Conservation (phyloP, 805 yeast species). For the Candida caryicola region DNA sequence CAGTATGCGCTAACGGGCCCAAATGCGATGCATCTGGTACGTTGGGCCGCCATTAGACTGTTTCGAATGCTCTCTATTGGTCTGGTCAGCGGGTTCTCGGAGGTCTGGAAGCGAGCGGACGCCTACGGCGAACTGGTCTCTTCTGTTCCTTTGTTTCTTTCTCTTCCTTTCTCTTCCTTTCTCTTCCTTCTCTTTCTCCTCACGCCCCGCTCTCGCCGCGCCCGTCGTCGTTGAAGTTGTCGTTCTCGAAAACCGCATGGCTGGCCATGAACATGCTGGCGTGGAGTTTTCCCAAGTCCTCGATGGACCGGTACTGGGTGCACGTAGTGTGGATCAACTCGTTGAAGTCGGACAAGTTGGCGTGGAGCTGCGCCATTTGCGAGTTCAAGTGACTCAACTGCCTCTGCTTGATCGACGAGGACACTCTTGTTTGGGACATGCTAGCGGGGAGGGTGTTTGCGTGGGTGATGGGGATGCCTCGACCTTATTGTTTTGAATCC, state of each 20-base stretch:
- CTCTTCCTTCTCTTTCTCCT: too few relatives aligned
- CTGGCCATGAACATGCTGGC: conserved; percentile 50
- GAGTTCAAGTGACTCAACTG: conserved; percentile 51
- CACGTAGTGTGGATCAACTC: conserved; percentile 48
- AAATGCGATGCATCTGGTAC: too few relatives aligned
- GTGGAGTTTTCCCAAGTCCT: conserved; percentile 54
- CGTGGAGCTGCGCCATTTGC: conserved; percentile 54
- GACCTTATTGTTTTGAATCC: not conserved
- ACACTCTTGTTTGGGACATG: conserved; percentile 4
- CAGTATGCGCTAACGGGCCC: too few relatives aligned
- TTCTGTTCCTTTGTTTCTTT: too few relatives aligned
- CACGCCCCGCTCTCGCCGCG: not conserved
- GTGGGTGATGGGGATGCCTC: not conserved
- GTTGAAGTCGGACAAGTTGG: conserved; percentile 53
- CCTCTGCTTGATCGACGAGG: conserved; percentile 28
- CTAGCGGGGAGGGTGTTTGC: not conserved
- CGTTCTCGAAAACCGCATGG: conserved; percentile 39
- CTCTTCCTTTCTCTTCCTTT: too few relatives aligned
- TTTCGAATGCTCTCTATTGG: too few relatives aligned
- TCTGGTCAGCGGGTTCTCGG: too few relatives aligned
- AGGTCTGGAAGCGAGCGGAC: too few relatives aligned
- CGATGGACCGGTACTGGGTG: conserved; percentile 51
- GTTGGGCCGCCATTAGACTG: too few relatives aligned
- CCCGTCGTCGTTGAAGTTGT: conserved; percentile 19
- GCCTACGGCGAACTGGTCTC: too few relatives aligned